Evolutionary conservation across 257 asterid species (phyloP).

Genomic region (Nicotiana benthamiana): DNA sequence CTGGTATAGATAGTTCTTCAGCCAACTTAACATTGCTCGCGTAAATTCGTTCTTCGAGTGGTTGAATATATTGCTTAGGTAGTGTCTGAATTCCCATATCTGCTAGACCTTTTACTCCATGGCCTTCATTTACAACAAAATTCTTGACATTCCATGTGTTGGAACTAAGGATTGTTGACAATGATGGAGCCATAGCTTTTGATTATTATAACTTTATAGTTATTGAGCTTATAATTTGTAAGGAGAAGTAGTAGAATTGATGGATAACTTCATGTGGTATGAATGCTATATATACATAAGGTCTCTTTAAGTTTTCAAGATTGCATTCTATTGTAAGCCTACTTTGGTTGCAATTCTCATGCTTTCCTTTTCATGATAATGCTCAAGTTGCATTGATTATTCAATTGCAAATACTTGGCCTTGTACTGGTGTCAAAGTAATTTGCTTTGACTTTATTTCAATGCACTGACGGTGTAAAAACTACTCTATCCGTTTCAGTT

Average conservation of each 20-base stretch:
- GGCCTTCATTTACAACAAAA: slow-evolving; percentile 33
- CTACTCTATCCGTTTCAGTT: neutral
- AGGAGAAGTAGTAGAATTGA: neutral
- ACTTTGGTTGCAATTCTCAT: slow-evolving; percentile 10
- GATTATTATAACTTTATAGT: neutral
- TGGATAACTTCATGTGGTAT: neutral
- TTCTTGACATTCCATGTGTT: slow-evolving; percentile 18
- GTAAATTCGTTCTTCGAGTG: slow-evolving; percentile 28
- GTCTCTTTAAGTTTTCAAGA: neutral
- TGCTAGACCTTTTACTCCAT: slow-evolving; percentile 48
- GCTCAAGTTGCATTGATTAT: neutral
- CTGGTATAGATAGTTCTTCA: slow-evolving; percentile 34
- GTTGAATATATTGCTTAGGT: slow-evolving; percentile 34
- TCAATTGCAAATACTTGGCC: neutral
- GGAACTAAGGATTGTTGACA: slow-evolving; percentile 15
- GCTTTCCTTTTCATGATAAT: neutral
- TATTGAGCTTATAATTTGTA: neutral
- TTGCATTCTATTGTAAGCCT: neutral
- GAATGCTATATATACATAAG: neutral
- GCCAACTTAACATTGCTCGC: slow-evolving; percentile 2
- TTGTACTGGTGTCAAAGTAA: neutral
- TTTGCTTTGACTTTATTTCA: neutral
- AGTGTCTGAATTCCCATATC: slow-evolving; percentile 23
- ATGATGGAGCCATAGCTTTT: slow-evolving; percentile 5
- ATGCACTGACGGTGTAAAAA: neutral